These are phyloP conservation scores for Akebia trifoliata DNA, from an alignment of 164 flowering plant species.

Conservation along the genomic window DNA sequence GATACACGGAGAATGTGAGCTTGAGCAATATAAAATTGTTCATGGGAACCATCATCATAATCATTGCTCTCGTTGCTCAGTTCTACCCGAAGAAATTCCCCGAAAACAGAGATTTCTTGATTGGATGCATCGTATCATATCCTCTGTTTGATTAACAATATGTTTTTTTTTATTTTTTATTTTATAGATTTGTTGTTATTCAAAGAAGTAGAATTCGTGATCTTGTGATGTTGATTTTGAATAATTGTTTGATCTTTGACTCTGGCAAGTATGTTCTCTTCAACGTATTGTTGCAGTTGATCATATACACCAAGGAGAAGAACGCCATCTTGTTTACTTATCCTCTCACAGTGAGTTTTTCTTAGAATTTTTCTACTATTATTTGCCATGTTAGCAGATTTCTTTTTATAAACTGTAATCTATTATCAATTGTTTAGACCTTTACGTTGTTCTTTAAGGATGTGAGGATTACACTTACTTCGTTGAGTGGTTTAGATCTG, in stretches of 20 bases:
- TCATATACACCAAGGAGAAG: slow-evolving; percentile 75
- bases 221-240: too few species aligned
- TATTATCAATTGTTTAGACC: too few species aligned
- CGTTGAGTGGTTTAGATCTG: too few species aligned
- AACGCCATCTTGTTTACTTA: slow-evolving; percentile 80
- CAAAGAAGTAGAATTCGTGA: background rate
- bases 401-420: too few species aligned
- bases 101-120: slow-evolving; percentile 63
- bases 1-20: slow-evolving; percentile 73
- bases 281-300: slow-evolving; percentile 70
- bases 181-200: background rate
- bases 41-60: slow-evolving; percentile 59
- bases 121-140: slow-evolving; percentile 83
- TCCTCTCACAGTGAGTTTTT: slow-evolving; percentile 59
- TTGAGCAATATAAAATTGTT: slow-evolving; percentile 70
- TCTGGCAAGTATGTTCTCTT: slow-evolving; percentile 59
- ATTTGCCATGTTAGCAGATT: background rate
- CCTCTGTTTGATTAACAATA: slow-evolving; percentile 38
- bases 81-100: slow-evolving; percentile 95
- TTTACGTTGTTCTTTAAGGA: too few species aligned
- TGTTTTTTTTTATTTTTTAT: too few species aligned
- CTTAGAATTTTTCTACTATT: background rate
- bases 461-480: too few species aligned
- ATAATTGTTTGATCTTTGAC: slow-evolving; percentile 48
- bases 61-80: slow-evolving; percentile 79